These are phyloP conservation scores for Leishmania tarentolae DNA, from an alignment of 208 protist species.

Conservation along the genomic window DNA sequence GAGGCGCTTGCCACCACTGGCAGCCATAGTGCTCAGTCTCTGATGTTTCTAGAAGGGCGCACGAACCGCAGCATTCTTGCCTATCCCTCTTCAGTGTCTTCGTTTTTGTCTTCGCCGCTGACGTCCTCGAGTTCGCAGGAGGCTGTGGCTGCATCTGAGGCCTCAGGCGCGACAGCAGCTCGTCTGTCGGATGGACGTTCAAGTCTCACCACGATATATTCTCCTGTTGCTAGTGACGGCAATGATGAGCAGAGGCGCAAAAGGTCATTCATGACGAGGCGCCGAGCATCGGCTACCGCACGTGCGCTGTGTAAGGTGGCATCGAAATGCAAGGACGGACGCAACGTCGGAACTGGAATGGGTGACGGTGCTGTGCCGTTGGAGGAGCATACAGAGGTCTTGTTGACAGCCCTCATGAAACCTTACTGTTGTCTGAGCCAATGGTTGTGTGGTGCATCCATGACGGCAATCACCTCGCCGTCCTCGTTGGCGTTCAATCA, in stretches of 20 bases:
- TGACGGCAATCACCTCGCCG: not conserved
- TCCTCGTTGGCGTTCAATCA: not conserved
- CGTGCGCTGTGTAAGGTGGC: not conserved
- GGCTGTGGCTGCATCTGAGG: not conserved
- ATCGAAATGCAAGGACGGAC: not conserved
- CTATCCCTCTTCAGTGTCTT: constrained; percentile 2
- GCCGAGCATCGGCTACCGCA: not conserved
- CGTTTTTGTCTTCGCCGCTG: not conserved
- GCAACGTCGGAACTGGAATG: constrained; percentile 9
- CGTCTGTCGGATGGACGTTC: not conserved
- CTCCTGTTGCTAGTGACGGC: not conserved
- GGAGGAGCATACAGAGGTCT: constrained; percentile 16
- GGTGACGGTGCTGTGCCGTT: not conserved
- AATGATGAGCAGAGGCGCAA: not conserved
- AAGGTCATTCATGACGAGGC: not conserved
- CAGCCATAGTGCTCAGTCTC: not conserved
- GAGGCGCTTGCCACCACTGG: not conserved
- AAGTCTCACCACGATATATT: not conserved
- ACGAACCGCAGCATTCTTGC: not conserved
- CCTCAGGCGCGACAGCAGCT: not conserved
- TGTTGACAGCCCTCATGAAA: constrained; percentile 25
- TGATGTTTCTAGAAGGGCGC: not conserved
- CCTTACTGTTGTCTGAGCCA: constrained; percentile 9
- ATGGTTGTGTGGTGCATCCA: not conserved
- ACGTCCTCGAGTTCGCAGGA: not conserved